These are phyloP conservation scores for Fusarium gaditjirri DNA, from an alignment of 2,329 filamentous ascomycete genomes.

Conservation along the genomic window DNA sequence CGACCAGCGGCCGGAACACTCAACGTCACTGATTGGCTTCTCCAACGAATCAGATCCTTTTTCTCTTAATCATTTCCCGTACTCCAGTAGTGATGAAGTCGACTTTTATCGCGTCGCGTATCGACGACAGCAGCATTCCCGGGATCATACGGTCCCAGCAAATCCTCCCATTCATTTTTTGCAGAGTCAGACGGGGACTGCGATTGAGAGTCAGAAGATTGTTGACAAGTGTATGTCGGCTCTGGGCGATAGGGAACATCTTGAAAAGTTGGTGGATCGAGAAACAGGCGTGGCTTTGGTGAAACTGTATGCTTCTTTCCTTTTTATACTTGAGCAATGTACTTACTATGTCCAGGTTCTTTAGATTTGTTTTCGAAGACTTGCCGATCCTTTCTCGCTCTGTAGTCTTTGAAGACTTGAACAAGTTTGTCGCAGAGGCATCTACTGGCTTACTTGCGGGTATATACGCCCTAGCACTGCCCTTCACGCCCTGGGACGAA, in stretches of 20 bases:
- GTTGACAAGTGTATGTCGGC: background rate
- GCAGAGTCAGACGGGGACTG: background rate
- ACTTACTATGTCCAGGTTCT: background rate
- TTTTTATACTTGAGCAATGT: accelerated
- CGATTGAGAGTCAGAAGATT: background rate
- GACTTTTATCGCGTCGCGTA: constrained; percentile 7
- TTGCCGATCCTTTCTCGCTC: background rate
- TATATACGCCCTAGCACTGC: background rate
- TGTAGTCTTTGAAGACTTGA: background rate
- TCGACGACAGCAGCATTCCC: background rate
- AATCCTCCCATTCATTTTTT: background rate
- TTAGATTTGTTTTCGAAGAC: background rate
- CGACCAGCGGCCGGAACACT: background rate
- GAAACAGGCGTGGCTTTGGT: background rate
- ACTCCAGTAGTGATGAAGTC: background rate
- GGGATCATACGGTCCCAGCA: no score
- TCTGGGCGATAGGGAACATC: background rate
- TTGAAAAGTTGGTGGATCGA: background rate
- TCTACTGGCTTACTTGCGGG: background rate
- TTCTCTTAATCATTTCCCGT: background rate
- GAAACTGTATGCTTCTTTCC: background rate
- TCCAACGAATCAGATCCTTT: background rate
- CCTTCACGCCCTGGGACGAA: constrained; percentile 7
- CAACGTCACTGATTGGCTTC: background rate
- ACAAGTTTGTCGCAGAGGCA: background rate